phyloP scores from a whole-genome alignment of 2,329 filamentous ascomycete genomes.

The Pseudogymnoascus verrucosus region DNA sequence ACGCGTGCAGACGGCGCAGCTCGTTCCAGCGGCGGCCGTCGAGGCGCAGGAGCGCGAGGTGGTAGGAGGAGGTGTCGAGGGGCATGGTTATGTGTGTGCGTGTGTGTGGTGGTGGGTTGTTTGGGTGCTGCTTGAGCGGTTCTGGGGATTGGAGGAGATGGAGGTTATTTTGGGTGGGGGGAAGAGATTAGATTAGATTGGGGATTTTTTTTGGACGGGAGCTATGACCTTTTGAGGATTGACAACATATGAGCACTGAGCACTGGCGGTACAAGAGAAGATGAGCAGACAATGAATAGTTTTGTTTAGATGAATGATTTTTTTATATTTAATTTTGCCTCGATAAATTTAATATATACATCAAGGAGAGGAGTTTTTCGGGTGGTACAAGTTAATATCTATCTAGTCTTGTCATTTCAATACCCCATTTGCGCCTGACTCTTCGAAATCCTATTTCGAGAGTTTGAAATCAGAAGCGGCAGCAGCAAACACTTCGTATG shows the following conservation, averaged over 20 bases:
- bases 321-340: conserved; percentile 1
- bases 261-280: neutral
- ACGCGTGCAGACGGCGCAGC: conserved; percentile 76
- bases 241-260: neutral
- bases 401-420: conserved; percentile 3
- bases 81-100: conserved; percentile 53
- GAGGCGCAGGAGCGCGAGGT: conserved; percentile 72
- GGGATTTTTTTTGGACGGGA: neutral
- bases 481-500: neutral
- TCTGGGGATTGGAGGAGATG: neutral
- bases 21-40: conserved; percentile 95
- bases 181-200: conserved; percentile 4
- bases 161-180: conserved; percentile 6
- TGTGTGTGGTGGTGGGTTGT: conserved; percentile 1
- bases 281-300: neutral
- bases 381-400: conserved; percentile 7
- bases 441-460: neutral
- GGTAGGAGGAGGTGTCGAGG: conserved; percentile 88
- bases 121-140: neutral
- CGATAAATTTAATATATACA: conserved; percentile 6
- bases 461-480: neutral
- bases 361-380: conserved; percentile 6
- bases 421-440: neutral
- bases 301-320: neutral
- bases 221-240: neutral